phyloP scores from a whole-genome alignment of 768 basidiomycete species.

The Leccinum fibrillosum region DNA sequence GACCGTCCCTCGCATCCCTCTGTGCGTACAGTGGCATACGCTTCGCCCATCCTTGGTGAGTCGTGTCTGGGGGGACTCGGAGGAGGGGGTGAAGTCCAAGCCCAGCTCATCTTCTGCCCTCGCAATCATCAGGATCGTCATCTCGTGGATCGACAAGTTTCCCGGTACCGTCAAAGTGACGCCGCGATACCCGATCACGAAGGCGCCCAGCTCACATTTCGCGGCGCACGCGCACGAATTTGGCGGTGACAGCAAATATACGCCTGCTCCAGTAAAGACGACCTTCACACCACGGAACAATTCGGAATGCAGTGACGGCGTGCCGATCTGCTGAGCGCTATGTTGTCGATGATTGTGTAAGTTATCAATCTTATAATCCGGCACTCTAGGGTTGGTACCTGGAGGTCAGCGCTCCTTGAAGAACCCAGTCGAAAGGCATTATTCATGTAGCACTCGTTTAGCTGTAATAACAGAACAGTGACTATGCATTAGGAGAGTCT shows the following conservation, averaged over 20 bases:
- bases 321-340: conserved; percentile 12
- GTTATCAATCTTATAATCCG: background rate
- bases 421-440: background rate
- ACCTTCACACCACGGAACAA: conserved; percentile 8
- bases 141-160: conserved; percentile 28
- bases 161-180: conserved; percentile 24
- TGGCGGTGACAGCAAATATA: conserved; percentile 10
- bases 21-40: conserved; percentile 30
- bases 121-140: conserved; percentile 20
- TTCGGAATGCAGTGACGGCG: conserved; percentile 20
- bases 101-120: background rate
- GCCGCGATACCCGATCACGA: conserved; percentile 26
- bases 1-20: conserved; percentile 18
- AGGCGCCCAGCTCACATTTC: conserved; percentile 30
- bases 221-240: conserved; percentile 21
- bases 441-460: conserved; percentile 9
- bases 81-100: background rate
- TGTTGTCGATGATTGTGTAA: background rate
- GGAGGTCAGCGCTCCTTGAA: background rate
- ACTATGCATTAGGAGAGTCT: conserved; percentile 18
- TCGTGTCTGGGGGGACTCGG: background rate
- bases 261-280: conserved; percentile 8
- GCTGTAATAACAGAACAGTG: background rate
- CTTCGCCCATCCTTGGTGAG: conserved; percentile 28
- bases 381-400: conserved; percentile 15